phyloP scores from a whole-genome alignment of 495 filamentous ascomycete genomes.

The Penicillium flavigenum region DNA sequence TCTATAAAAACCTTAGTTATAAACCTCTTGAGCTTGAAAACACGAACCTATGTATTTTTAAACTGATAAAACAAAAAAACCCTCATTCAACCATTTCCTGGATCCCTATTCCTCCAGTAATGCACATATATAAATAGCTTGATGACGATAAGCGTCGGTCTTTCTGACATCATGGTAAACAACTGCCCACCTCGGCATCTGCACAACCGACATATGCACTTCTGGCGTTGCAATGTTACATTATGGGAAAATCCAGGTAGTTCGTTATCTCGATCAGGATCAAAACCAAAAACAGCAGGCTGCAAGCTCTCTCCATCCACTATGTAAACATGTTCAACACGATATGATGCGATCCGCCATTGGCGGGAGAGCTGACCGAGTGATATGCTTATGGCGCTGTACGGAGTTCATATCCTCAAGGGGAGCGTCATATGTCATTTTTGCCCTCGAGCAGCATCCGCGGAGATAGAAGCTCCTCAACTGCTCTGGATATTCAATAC shows the following conservation, averaged over 20 bases:
- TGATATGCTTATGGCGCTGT: conserved; percentile 4
- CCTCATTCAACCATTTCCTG: no score
- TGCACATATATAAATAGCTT: no score
- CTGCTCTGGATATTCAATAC: neutral
- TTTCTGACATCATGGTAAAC: conserved; percentile 25
- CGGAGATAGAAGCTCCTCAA: neutral
- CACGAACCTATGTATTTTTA: no score
- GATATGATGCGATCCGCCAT: conserved; percentile 3
- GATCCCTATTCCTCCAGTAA: no score
- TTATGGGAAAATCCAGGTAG: neutral
- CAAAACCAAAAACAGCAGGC: neutral
- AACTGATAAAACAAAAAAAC: no score
- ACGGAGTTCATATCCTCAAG: conserved; percentile 4
- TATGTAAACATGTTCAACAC: neutral
- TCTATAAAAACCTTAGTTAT: no score
- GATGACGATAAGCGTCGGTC: conserved; percentile 14
- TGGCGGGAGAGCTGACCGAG: conserved; percentile 18
- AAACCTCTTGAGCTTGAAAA: no score
- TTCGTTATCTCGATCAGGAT: neutral
- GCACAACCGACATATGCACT: neutral
- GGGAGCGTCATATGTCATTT: conserved; percentile 10
- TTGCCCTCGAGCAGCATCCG: neutral
- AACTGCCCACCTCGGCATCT: neutral
- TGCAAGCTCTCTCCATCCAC: neutral
- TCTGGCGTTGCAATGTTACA: neutral